Evolutionary conservation across 2,329 filamentous ascomycete genomes (phyloP), one percentile per base, ranked within the genome.

Genomic region (Fusarium multiceps): DNA sequence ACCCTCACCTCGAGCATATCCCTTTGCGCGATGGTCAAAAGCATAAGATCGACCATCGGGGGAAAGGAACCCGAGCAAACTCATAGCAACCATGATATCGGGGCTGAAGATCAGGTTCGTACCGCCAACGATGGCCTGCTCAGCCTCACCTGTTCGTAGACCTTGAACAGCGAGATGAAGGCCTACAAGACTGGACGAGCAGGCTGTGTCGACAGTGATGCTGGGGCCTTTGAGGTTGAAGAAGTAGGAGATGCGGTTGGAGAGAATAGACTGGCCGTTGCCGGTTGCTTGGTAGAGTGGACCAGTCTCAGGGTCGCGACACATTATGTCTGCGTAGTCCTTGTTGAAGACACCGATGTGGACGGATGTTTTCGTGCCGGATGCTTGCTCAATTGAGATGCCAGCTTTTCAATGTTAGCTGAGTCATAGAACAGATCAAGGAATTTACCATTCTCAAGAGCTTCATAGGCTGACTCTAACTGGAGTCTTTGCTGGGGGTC

Each of bases 191-290:
- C 46, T 49, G 3, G 55, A 57, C 0, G 66, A 69, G 9, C 66
- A 69, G 4, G 63, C 66, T 8, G 66, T 67, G 21, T 67, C 53
- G 13, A 69, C 34, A 2, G 66, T 63, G 43, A 47, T 21, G n/a
- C 55, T 59, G 1, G 64, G 55, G 0, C 64, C 64, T 9, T 56
- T 54, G 14, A 43, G 30, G n/a, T 65, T 41, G 4, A 65, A 67
- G 4, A 67, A 51, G 14, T 60, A 60, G 5, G 60, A 65, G 6
- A 65, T 45, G 1, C 64, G 50, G 42, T 60, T 60, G 7, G 55
- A 59, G 3, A 60, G 32, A 12, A 60, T 60, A 3, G 51, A 55
- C 11, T 55, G 40, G 10, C 40, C 40, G 27, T 43, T 55, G 7
- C 51, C 51, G 16, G 51, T 55, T 7, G 51, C 40, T 25, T 45